Conservation (phyloP, 2,329 filamentous ascomycete genomes). For the Epichloe elymi region DNA sequence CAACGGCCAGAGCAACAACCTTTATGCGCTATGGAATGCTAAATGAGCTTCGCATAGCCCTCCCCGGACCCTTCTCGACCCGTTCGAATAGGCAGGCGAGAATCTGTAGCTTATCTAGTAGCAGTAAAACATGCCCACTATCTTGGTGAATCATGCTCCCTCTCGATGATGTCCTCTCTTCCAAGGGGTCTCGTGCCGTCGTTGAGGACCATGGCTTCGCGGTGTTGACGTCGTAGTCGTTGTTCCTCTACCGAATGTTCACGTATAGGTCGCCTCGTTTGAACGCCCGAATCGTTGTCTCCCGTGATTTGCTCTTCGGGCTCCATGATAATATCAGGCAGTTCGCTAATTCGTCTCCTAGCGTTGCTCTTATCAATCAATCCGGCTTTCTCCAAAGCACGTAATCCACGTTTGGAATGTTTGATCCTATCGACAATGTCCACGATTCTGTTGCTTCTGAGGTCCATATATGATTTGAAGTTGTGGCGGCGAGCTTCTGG, state of each 20-base stretch:
- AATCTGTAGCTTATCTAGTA: not conserved
- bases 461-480: constrained; percentile 37
- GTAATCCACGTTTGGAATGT: constrained; percentile 36
- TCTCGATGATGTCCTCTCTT: constrained; percentile 67
- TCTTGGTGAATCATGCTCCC: constrained; percentile 32
- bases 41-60: not conserved
- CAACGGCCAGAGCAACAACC: not conserved
- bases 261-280: constrained; percentile 19
- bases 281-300: constrained; percentile 14
- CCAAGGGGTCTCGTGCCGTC: constrained; percentile 67
- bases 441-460: constrained; percentile 37
- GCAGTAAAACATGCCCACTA: constrained; percentile 1
- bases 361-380: constrained; percentile 26
- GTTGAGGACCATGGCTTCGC: constrained; percentile 84
- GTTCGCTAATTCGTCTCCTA: constrained; percentile 15
- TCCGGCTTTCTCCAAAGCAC: constrained; percentile 36
- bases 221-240: constrained; percentile 57
- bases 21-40: not conserved
- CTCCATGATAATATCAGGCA: constrained; percentile 22
- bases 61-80: not conserved
- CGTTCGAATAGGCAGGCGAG: not conserved
- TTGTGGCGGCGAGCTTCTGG: constrained; percentile 39
- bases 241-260: constrained; percentile 55
- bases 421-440: constrained; percentile 38
- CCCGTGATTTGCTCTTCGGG: constrained; percentile 15